Conservation (phyloP, 805 yeast genomes). For the Cyberlindnera nakhonratchasimensis region DNA sequence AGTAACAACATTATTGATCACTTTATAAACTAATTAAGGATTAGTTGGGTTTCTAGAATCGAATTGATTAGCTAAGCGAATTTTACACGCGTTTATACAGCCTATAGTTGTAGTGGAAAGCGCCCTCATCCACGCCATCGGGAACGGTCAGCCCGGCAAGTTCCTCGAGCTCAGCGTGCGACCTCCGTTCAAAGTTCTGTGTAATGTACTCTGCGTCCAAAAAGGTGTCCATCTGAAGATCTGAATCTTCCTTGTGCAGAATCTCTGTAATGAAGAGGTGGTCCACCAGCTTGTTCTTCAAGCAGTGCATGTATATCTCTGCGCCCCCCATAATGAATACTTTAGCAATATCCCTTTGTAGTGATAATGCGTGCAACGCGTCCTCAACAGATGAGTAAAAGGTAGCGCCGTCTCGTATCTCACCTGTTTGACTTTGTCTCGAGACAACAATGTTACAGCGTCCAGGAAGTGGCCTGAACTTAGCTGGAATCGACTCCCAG, state of each 20-base stretch:
- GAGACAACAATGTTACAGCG: slow-evolving; percentile 77
- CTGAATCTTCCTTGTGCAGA: slow-evolving; percentile 25
- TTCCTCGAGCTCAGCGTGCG: slow-evolving; percentile 36
- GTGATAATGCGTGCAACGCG: slow-evolving; percentile 37
- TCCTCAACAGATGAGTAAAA: slow-evolving; percentile 41
- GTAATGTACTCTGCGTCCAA: slow-evolving; percentile 38
- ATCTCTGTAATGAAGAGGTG: slow-evolving; percentile 72
- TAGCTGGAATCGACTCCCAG: slow-evolving; percentile 88
- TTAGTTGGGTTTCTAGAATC: no score
- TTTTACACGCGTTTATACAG: slow-evolving; percentile 45
- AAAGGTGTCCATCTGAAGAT: slow-evolving; percentile 64
- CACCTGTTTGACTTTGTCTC: slow-evolving; percentile 31
- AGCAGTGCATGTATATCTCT: slow-evolving; percentile 65
- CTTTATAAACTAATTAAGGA: no score
- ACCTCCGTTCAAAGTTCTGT: slow-evolving; percentile 36
- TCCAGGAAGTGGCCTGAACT: slow-evolving; percentile 77
- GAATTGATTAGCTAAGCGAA: no score
- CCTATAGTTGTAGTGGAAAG: slow-evolving; percentile 54
- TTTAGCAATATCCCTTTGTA: slow-evolving; percentile 40
- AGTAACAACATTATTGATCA: no score
- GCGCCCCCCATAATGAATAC: slow-evolving; percentile 92
- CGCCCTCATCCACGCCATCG: slow-evolving; percentile 41
- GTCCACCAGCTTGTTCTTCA: slow-evolving; percentile 45
- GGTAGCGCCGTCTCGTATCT: slow-evolving; percentile 26
- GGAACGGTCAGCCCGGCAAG: slow-evolving; percentile 32